Percentiles rank a stretch among this genome's conserved stretches.
Conservation (phyloP, 73 alveolate genomes). For the Paramecium tetraurelia region DNA sequence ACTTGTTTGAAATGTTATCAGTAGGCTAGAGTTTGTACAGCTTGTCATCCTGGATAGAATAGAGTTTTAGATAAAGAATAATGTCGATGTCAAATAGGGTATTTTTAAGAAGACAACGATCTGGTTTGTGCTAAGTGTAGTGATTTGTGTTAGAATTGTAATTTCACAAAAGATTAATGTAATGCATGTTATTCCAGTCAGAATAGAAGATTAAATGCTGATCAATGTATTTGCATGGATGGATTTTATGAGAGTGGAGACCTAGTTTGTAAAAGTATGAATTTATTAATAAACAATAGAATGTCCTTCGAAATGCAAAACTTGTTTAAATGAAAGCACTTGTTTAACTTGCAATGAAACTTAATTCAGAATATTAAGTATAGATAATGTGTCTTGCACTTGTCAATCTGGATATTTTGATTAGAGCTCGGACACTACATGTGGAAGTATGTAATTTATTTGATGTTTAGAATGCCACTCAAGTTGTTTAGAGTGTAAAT, state of each 20-base stretch:
- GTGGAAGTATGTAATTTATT: background rate
- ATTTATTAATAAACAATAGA: background rate
- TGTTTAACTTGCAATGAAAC: background rate
- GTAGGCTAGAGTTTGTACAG: background rate
- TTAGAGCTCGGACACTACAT: background rate
- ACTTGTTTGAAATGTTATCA: background rate
- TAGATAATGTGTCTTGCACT: background rate
- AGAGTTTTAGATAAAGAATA: background rate
- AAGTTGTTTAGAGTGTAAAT: background rate
- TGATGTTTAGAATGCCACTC: background rate
- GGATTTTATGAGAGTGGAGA: conserved; percentile 4
- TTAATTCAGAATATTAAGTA: background rate
- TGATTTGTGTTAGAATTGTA: background rate
- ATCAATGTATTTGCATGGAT: background rate
- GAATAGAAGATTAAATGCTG: background rate
- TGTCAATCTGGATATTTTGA: conserved; percentile 4
- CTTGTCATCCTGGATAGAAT: background rate
- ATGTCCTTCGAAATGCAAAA: background rate
- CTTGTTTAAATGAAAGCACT: background rate
- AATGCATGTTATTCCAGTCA: background rate
- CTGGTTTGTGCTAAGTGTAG: background rate
- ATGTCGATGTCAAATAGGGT: background rate
- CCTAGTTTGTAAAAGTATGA: background rate
- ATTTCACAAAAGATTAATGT: background rate
- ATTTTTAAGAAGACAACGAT: conserved; percentile 23